Conservation (phyloP, 352 stramenopile genomes). For the Pythium sukuiense region DNA sequence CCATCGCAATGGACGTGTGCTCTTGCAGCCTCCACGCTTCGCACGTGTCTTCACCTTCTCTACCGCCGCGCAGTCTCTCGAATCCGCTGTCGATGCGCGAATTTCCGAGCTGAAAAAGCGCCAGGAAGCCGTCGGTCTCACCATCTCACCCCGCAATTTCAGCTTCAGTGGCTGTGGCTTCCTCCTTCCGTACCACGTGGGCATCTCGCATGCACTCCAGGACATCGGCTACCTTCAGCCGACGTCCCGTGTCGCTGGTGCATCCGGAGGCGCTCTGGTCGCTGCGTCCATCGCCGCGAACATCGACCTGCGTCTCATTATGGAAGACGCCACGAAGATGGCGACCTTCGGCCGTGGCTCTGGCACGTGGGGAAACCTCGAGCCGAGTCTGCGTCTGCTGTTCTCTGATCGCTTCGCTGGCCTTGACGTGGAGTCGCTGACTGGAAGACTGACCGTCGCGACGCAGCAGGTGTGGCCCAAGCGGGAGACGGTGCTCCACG, state of each 20-base stretch:
- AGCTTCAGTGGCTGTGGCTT: conserved; percentile 82
- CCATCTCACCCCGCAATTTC: conserved; percentile 41
- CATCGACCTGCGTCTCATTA: conserved; percentile 51
- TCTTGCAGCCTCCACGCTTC: neutral
- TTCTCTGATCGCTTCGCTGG: conserved; percentile 56
- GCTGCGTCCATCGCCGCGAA: conserved; percentile 62
- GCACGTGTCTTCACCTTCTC: conserved; percentile 24
- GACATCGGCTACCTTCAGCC: conserved; percentile 46
- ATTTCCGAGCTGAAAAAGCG: conserved; percentile 62
- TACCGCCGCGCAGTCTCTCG: conserved; percentile 36
- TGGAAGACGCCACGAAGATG: conserved; percentile 61
- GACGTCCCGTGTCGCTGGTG: conserved; percentile 62
- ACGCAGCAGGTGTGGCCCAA: conserved; percentile 74
- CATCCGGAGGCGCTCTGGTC: conserved; percentile 69
- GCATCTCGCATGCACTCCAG: conserved; percentile 58
- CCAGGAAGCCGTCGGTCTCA: conserved; percentile 29
- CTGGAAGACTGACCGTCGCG: conserved; percentile 58
- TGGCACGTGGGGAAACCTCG: conserved; percentile 69
- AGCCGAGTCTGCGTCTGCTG: conserved; percentile 52
- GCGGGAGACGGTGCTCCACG: conserved; percentile 44
- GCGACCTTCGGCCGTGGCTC: conserved; percentile 45
- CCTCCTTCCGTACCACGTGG: conserved; percentile 79
- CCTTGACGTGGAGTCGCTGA: conserved; percentile 40
- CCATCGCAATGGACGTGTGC: neutral
- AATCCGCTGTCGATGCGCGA: conserved; percentile 50